A percentile compares a stretch with the other conserved stretches of the same genome.
Conservation (phyloP, 2,329 filamentous ascomycete species). For the Huntiella decipiens region DNA sequence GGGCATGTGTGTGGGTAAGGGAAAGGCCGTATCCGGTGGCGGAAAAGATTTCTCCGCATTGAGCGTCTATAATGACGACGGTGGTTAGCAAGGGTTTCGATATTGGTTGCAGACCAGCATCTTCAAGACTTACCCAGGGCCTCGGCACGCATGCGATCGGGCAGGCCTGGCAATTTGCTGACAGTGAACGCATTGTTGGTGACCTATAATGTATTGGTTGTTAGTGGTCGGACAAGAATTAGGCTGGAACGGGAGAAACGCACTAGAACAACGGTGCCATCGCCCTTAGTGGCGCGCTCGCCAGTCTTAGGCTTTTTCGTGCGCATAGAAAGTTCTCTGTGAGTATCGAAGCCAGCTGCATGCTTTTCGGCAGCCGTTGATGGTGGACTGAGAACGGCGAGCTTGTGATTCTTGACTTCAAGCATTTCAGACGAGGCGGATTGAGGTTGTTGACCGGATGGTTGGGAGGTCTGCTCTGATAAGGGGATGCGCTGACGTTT, state of each 20-base stretch:
- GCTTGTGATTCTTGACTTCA: conserved; percentile 35
- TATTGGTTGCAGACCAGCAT: background rate
- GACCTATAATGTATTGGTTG: conserved; percentile 32
- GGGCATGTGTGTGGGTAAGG: conserved; percentile 62
- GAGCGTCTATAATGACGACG: conserved; percentile 28
- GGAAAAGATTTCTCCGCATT: conserved; percentile 47
- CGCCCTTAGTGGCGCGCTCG: conserved; percentile 45
- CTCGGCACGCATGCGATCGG: conserved; percentile 53
- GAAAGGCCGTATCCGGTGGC: conserved; percentile 57
- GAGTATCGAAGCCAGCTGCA: conserved; percentile 25
- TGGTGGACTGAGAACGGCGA: conserved; percentile 20
- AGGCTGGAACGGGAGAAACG: conserved; percentile 14
- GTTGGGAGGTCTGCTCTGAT: conserved; percentile 34
- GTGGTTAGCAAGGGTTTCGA: background rate
- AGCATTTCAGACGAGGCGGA: conserved; percentile 32
- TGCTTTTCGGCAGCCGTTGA: conserved; percentile 18
- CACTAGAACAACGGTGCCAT: conserved; percentile 49
- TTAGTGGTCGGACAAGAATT: background rate
- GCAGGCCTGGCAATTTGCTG: conserved; percentile 65
- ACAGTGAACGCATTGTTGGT: conserved; percentile 72
- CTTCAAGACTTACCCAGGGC: conserved; percentile 37
- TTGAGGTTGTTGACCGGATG: conserved; percentile 18
- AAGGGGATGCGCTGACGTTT: conserved; percentile 42
- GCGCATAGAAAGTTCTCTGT: conserved; percentile 37
- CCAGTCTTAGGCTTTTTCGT: conserved; percentile 43